These are phyloP conservation scores for Mortierella sp. DNA, from an alignment of 371 early-diverging fungal species.

Conservation along the genomic window DNA sequence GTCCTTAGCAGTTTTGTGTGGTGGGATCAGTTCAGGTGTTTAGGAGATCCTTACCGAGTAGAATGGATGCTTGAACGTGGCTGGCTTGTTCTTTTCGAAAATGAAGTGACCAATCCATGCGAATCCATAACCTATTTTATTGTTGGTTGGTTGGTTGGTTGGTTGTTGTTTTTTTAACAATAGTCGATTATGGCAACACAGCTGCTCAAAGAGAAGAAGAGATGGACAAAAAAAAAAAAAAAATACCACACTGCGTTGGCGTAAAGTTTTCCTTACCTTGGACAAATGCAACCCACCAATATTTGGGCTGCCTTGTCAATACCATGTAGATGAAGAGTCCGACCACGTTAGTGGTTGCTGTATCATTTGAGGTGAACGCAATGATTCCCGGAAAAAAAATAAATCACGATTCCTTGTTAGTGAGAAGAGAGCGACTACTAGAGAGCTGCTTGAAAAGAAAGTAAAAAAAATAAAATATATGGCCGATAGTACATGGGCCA, in stretches of 20 bases:
- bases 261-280: slow-evolving; percentile 20
- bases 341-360: slow-evolving; percentile 40
- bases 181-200: no score
- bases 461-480: slow-evolving; percentile 23
- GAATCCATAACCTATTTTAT: slow-evolving; percentile 60
- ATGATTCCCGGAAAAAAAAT: no score
- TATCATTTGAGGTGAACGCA: not conserved
- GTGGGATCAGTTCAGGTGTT: no score
- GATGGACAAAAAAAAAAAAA: not conserved
- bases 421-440: no score
- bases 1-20: no score
- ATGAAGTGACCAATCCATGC: slow-evolving; percentile 80
- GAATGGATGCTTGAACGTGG: slow-evolving; percentile 76
- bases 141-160: no score
- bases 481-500: slow-evolving; percentile 51
- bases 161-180: no score
- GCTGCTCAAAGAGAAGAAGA: no score
- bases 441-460: no score
- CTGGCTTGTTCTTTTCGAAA: slow-evolving; percentile 75
- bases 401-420: no score
- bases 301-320: slow-evolving; percentile 24
- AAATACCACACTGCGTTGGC: not conserved
- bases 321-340: slow-evolving; percentile 24
- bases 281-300: slow-evolving; percentile 37
- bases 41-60: slow-evolving; percentile 40